Percentiles rank a stretch among this genome's conserved stretches.
phyloP scores from a whole-genome alignment of 2,329 filamentous ascomycete genomes.

The Alternaria sp. region DNA sequence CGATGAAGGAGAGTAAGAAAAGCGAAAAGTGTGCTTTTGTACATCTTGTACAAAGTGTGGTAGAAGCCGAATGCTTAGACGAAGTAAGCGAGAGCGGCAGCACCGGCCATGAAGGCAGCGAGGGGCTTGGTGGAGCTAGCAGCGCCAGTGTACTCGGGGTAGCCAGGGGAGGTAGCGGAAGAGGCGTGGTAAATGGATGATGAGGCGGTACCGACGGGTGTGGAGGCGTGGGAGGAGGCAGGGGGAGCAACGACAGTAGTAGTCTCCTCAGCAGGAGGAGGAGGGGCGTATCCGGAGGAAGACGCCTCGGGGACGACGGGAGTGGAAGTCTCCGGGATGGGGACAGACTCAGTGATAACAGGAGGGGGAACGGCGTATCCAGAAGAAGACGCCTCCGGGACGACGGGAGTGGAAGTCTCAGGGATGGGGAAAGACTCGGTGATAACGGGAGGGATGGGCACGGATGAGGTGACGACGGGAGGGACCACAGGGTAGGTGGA shows the following conservation, averaged over 20 bases:
- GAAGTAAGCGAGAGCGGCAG: constrained; percentile 26
- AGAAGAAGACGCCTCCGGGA: not conserved
- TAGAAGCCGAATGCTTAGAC: constrained; percentile 13
- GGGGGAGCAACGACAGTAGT: not conserved
- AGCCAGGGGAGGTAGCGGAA: constrained; percentile 13
- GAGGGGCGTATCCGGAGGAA: not conserved
- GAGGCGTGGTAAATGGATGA: constrained; percentile 2
- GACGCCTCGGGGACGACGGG: not conserved
- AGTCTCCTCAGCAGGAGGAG: not conserved
- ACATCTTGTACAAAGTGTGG: not conserved
- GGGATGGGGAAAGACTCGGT: not conserved
- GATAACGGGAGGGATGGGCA: not conserved
- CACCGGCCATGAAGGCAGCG: constrained; percentile 32
- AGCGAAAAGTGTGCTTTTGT: not conserved
- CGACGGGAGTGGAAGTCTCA: not conserved
- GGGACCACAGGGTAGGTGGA: not conserved
- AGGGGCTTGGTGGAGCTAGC: constrained; percentile 32
- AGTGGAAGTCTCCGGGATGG: not conserved
- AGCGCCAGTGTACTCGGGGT: constrained; percentile 32
- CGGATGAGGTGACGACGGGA: not conserved
- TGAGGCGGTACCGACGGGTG: constrained; percentile 8
- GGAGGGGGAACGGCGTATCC: not conserved
- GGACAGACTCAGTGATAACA: not conserved
- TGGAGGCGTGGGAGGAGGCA: constrained; percentile 9
- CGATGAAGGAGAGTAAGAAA: constrained; percentile 1